Base-by-base conservation (phyloP, 352 stramenopile species). In the Peronospora belbahrii region DNA sequence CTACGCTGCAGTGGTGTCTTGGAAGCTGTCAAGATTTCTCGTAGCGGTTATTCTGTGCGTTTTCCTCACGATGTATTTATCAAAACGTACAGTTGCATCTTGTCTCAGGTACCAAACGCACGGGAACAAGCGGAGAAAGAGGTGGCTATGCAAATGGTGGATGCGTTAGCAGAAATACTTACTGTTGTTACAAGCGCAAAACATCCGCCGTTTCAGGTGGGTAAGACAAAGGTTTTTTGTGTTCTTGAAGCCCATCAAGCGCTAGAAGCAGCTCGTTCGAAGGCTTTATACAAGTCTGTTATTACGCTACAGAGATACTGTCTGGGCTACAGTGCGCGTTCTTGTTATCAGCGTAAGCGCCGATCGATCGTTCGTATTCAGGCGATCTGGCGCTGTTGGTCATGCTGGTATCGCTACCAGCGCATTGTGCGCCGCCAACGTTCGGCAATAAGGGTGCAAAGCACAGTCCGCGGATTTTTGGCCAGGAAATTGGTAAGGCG, bases 1-100 rank as follows among this genome's bases (percentile, higher is more conserved):
- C 65, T 95, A 9, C 76, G 75, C 7, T 95, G 83, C 48, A 92
- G 82, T 48, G 85, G 85, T 36, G 79, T 95, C 9, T 36, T 95
- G 40, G 83, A 95, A 60, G 85, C 85, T 7, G 81, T 93, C 27
- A 88, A 93, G 57, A 92, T 95, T 53, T 92, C 83, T 20, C 74
- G 84, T 9, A 87, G 75, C 19, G 83, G 84, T 14, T 94, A 94
- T 65, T 95, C 96, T 23, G 95, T 99, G 42, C 95, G 97, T 48
- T 88, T 98, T 41, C 52, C 69, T 41, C 95, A 98, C 64, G 59
- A 88, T 36, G 63, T 82, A 57, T 98, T 98, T 67, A 68, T 95
- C 54, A 76, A 80, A 66, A 88, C 72, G 38, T 90, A 88, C 53
- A 64, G 59, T 35, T 85, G 76, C 39, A 87, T 91, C 33, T 41